Evolutionary conservation across 805 yeast genomes (phyloP).

Genomic region (Ogataea salicorniae): DNA sequence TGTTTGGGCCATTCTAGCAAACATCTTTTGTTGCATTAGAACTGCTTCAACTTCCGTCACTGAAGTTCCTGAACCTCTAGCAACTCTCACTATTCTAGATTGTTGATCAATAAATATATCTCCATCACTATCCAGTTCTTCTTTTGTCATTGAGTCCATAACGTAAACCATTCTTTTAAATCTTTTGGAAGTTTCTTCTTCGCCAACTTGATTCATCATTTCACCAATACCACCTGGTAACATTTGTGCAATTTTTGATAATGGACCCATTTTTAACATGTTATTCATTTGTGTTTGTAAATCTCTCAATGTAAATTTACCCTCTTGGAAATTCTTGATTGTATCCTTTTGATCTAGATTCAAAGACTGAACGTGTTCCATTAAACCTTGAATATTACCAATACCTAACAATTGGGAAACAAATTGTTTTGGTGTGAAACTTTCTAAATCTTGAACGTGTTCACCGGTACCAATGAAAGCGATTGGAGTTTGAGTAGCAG

Average conservation of each 20-base stretch:
- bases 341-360: slow-evolving; percentile 87
- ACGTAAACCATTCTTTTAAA: slow-evolving; percentile 85
- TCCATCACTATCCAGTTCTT: slow-evolving; percentile 90
- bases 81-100: slow-evolving; percentile 80
- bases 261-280: slow-evolving; percentile 94
- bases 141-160: slow-evolving; percentile 92
- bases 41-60: slow-evolving; percentile 93
- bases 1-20: slow-evolving; percentile 86
- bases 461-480: slow-evolving; percentile 98
- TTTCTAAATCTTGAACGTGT: slow-evolving; percentile 88
- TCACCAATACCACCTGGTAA: slow-evolving; percentile 86
- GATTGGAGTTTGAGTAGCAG: slow-evolving; percentile 92
- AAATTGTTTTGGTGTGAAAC: slow-evolving; percentile 84
- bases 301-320: slow-evolving; percentile 87
- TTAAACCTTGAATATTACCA: slow-evolving; percentile 89
- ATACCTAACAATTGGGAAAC: slow-evolving; percentile 90
- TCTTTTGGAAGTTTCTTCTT: slow-evolving; percentile 81
- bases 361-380: slow-evolving; percentile 88
- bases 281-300: slow-evolving; percentile 93
- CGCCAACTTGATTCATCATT: slow-evolving; percentile 82
- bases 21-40: slow-evolving; percentile 83
- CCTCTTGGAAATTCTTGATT: slow-evolving; percentile 89
- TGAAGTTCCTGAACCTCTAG: slow-evolving; percentile 90
- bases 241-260: slow-evolving; percentile 91
- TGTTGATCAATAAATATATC: slow-evolving; percentile 75